A percentile compares a stretch with the other conserved stretches of the same genome.
phyloP scores from a whole-genome alignment of 306 rosid genomes.

The Fragaria nilgerrensis region DNA sequence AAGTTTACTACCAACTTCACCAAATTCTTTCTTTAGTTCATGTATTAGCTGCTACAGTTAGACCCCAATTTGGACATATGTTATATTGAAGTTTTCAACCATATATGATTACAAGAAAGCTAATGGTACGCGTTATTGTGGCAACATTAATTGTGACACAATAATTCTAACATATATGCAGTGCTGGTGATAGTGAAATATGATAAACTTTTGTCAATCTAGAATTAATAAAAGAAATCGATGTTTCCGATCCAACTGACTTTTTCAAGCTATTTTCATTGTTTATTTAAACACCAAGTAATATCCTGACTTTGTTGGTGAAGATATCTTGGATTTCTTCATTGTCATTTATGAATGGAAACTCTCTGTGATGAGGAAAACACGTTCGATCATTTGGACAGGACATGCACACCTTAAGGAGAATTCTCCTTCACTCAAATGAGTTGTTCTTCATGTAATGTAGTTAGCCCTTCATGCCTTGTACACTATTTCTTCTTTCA shows the following conservation, averaged over 20 bases:
- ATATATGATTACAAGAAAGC: background rate
- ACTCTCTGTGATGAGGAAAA: background rate
- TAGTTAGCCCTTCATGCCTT: background rate
- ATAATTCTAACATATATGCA: background rate
- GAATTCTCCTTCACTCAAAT: background rate
- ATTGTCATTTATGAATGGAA: background rate
- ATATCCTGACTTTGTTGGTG: background rate
- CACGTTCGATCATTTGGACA: background rate
- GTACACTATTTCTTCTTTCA: background rate
- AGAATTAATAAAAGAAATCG: background rate
- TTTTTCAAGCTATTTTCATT: background rate
- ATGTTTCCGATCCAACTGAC: slow-evolving; percentile 5
- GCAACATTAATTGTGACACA: background rate
- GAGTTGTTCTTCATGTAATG: background rate
- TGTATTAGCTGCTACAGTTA: background rate
- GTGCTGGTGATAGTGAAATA: background rate
- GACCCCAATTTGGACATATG: background rate
- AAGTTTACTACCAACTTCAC: background rate
- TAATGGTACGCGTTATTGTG: background rate
- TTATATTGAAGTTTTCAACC: background rate
- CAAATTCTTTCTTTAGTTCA: background rate
- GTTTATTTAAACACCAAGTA: background rate
- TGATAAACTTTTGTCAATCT: background rate
- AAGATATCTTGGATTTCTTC: background rate
- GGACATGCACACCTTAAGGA: background rate